A percentile compares a stretch with the other conserved stretches of the same genome.
Conservation (phyloP, 192 early-diverging fungal species). For the Backusella australiensis region DNA sequence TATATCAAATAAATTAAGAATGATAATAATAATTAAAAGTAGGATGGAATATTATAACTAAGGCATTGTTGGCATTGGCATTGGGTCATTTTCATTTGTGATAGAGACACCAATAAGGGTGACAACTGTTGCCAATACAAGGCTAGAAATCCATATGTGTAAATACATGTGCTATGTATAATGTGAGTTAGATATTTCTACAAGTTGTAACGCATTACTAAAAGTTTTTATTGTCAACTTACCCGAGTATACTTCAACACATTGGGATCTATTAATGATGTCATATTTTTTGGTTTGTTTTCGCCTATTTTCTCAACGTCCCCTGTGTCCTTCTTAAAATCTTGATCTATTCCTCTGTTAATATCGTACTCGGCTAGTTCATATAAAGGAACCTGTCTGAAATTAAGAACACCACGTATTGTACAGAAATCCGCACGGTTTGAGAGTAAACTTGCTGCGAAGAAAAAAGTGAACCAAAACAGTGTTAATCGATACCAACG, state of each 20-base stretch:
- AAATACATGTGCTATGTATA: constrained; percentile 8
- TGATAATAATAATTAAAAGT: background rate
- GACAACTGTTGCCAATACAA: background rate
- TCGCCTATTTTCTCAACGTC: background rate
- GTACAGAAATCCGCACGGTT: constrained; percentile 23
- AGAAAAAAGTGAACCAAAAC: constrained; percentile 16
- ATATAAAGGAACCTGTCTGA: constrained; percentile 21
- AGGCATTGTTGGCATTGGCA: constrained; percentile 8
- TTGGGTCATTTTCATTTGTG: constrained; percentile 15
- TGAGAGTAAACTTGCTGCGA: constrained; percentile 12
- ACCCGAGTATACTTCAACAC: constrained; percentile 13
- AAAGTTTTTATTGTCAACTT: background rate
- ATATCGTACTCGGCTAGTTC: constrained; percentile 14
- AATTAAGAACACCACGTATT: background rate
- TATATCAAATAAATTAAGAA: background rate
- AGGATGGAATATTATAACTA: background rate
- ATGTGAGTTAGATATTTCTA: background rate
- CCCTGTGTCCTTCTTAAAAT: background rate
- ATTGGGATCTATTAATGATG: constrained; percentile 20
- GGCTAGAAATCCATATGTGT: background rate
- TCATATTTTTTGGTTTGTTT: constrained; percentile 4
- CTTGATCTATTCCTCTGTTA: background rate
- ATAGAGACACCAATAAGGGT: background rate
- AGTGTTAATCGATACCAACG: constrained; percentile 16
- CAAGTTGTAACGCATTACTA: no score